Base-by-base conservation (phyloP, 768 basidiomycete genomes). In the Xerocomellus dryophilus region DNA sequence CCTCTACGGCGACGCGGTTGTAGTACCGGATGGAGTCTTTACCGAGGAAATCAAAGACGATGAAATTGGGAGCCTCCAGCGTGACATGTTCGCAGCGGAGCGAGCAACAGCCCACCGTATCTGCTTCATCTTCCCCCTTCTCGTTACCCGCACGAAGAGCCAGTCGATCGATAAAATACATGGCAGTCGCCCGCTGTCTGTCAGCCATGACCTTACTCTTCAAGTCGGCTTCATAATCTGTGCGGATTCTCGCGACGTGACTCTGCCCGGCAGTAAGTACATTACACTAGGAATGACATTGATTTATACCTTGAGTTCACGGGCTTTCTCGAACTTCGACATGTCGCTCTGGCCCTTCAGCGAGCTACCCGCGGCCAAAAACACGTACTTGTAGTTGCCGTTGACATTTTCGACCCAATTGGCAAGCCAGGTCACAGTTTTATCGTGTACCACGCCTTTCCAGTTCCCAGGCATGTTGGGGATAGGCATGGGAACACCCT, bases 331-430 rank as follows among this genome's bases (percentile, higher is more conserved):
- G 60, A 98, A 99, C 74, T 99, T 99, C 51, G 80, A 75, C 86
- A 94, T 90, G 74, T 99, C 97, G 68, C 93, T 95, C 73, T 98
- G 95, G 40, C 97, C 97, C 73, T 99, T 99, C 66, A 98, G 80
- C 8, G 94, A 95, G 64, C 93, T 96, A 39, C 93, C 93, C n/a
- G 97, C 91, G 7, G 97, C 93, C 58, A 98, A 73, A 80, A 98
- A 98, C 50, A 99, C 97, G 66, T 99, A 99, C 74, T 98, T 98
- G 71, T 90, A 85, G 66, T 88, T 91, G 56, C 85, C 83, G 65
- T 98, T 98, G 73, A 98, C 85, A 66, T 99, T 99, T 72, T 98
- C 97, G 43, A 93, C 94, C 97, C 97, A 99, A 51, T 90, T 95
- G 5, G 97, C 97, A 44, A 99, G 80, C 97, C 97, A 99, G 12